phyloP scores from a whole-genome alignment of 177 flowering plant species.

The Vitis hybrid region DNA sequence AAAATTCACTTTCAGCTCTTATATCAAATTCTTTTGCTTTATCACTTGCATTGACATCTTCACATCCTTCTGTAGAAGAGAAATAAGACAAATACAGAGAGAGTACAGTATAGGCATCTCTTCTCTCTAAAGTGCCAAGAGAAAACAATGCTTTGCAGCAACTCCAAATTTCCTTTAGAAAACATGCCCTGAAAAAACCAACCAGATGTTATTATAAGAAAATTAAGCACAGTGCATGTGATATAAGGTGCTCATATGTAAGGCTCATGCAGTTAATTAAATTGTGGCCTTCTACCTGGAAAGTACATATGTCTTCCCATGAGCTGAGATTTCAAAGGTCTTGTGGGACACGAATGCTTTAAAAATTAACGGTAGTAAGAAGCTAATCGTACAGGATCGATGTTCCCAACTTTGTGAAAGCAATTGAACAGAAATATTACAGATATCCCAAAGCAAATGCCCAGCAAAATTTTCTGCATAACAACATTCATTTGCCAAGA shows the following conservation, averaged over 20 bases:
- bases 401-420: constrained; percentile 60
- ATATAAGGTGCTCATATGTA: not conserved
- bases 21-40: constrained; percentile 52
- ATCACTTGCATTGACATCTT: constrained; percentile 19
- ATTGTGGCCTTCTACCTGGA: constrained; percentile 49
- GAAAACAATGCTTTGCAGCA: constrained; percentile 67
- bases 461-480: constrained; percentile 40
- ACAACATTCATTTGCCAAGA: constrained; percentile 23
- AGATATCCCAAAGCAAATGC: constrained; percentile 66
- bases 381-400: constrained; percentile 57
- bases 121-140: constrained; percentile 68
- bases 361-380: constrained; percentile 68
- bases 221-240: not conserved
- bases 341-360: constrained; percentile 44
- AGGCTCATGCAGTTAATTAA: constrained; percentile 4
- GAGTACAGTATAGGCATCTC: constrained; percentile 73
- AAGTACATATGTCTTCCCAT: constrained; percentile 31
- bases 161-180: constrained; percentile 61
- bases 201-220: not conserved
- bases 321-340: constrained; percentile 38
- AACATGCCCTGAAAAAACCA: constrained; percentile 45
- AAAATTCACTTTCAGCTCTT: constrained; percentile 57
- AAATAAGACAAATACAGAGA: constrained; percentile 62
- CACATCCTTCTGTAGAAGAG: constrained; percentile 29
- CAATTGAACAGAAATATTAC: constrained; percentile 50